Percentiles rank a stretch among this genome's conserved stretches.
These are phyloP conservation scores for Tolypocladium amazonense DNA, from an alignment of 2,329 filamentous ascomycete genomes.

Conservation along the genomic window DNA sequence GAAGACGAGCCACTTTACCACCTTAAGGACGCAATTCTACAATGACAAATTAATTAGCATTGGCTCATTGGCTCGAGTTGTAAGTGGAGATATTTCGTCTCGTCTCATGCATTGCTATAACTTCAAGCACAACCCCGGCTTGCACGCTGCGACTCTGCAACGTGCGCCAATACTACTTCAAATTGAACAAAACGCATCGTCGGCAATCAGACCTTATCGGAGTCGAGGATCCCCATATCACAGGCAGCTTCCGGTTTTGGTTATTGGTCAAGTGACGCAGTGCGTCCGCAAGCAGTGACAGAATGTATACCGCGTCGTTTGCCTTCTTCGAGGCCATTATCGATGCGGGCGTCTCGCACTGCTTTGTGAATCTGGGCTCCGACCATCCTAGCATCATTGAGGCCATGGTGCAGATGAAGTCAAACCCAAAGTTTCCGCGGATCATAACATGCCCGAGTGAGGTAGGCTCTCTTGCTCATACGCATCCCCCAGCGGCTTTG, in stretches of 20 bases:
- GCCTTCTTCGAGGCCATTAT: conserved; percentile 75
- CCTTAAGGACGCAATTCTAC: background rate
- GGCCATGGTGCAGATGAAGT: conserved; percentile 65
- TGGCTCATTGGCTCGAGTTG: background rate
- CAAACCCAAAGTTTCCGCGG: conserved; percentile 53
- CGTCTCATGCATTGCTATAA: background rate
- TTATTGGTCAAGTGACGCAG: background rate
- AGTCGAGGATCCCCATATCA: background rate
- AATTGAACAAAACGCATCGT: background rate
- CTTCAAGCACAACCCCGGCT: background rate
- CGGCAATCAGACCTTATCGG: background rate
- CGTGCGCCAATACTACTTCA: background rate
- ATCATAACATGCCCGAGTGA: conserved; percentile 76
- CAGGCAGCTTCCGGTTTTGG: background rate
- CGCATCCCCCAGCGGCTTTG: background rate
- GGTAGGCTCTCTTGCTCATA: conserved; percentile 30
- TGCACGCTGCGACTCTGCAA: background rate
- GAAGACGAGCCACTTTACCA: background rate
- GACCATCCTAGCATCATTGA: conserved; percentile 71
- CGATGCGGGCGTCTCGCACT: conserved; percentile 54
- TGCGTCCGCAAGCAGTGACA: conserved; percentile 2
- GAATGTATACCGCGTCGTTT: conserved; percentile 63
- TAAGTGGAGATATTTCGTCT: background rate
- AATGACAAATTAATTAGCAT: background rate
- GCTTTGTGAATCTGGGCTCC: conserved; percentile 54